These are phyloP conservation scores for Ambrosiella xylebori DNA, from an alignment of 2,329 filamentous ascomycete genomes.

Conservation along the genomic window DNA sequence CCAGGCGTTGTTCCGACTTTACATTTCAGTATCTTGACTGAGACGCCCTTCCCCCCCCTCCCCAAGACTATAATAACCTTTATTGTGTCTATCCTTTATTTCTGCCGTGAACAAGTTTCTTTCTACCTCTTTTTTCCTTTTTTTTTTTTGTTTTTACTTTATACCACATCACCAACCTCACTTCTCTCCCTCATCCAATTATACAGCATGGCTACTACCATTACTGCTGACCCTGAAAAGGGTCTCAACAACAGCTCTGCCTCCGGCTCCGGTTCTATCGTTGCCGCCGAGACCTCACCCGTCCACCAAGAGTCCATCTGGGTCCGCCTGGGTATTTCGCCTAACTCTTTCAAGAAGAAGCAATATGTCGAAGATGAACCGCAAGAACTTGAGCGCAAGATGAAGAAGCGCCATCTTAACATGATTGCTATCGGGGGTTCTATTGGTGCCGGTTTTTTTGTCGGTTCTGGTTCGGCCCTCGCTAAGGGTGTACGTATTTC, in stretches of 20 bases:
- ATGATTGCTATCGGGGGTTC: constrained; percentile 47
- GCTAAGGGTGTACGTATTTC: constrained; percentile 27
- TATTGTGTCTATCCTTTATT: not conserved
- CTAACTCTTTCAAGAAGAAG: constrained; percentile 23
- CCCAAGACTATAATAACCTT: not conserved
- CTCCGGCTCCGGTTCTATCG: constrained; percentile 9
- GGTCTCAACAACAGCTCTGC: constrained; percentile 1
- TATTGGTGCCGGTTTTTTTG: constrained; percentile 46
- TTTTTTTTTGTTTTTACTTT: not conserved
- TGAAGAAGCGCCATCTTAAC: constrained; percentile 41
- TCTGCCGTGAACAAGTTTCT: not conserved
- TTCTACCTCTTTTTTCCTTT: not conserved
- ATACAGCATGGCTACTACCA: constrained; percentile 8
- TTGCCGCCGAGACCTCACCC: not conserved
- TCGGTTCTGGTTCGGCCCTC: constrained; percentile 40
- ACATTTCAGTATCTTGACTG: not conserved
- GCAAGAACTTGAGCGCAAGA: constrained; percentile 27
- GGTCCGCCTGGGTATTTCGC: constrained; percentile 24
- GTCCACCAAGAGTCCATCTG: constrained; percentile 19
- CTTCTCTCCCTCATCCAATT: not conserved
- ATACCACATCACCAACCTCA: not conserved
- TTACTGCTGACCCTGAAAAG: constrained; percentile 12
- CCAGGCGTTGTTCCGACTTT: constrained; percentile 4
- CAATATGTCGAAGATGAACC: constrained; percentile 19
- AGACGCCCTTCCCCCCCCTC: not conserved